Evolutionary conservation across 441 rosid genomes (phyloP), one percentile per base, ranked within the genome.

Genomic region (Jatropha podagrica): DNA sequence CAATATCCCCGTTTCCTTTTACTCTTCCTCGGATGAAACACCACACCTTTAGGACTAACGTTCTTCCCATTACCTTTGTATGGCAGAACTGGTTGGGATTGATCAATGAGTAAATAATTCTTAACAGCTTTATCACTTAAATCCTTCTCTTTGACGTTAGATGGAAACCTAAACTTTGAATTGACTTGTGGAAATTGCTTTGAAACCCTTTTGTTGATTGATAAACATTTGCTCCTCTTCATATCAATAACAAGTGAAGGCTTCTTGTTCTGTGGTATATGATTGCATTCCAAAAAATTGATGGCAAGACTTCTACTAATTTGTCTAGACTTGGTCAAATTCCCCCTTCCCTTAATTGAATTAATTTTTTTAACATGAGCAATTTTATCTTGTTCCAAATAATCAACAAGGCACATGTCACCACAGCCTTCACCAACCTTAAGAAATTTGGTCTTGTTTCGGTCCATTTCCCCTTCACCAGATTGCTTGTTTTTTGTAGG

Each of bases 1-100:
- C 38, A 51, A 52, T 26, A 26, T 23, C 23, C 68, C 68, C 76
- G 60, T 81, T 81, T 85, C 76, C 81, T 79, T 80, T 77, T 85
- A 73, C 72, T 73, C 77, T 71, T 85, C 74, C 75, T 80, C 65
- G 85, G 72, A 69, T 54, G 56, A 74, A 84, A 85, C 66, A 78
- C 79, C 78, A 69, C 65, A 49, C 78, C 79, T 80, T 80, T 76
- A 71, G 69, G 82, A 75, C 77, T 78, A 40, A 68, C 27, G 37
- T 42, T 59, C 72, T 61, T 74, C 44, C 78, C 79, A 74, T 65
- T 4, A 26, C 12, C n/a, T 26, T 56, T 56, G 60, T 18, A 18
- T 8, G 60, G 60, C 60, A 56, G 27, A 56, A 26, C 60, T 18
- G 8, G 59, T 17, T 54, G 60, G 27, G 26, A 18, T 56, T 56